These are phyloP conservation scores for Micractinium conductrix DNA, from an alignment of 139 green algal species.

Conservation along the genomic window DNA sequence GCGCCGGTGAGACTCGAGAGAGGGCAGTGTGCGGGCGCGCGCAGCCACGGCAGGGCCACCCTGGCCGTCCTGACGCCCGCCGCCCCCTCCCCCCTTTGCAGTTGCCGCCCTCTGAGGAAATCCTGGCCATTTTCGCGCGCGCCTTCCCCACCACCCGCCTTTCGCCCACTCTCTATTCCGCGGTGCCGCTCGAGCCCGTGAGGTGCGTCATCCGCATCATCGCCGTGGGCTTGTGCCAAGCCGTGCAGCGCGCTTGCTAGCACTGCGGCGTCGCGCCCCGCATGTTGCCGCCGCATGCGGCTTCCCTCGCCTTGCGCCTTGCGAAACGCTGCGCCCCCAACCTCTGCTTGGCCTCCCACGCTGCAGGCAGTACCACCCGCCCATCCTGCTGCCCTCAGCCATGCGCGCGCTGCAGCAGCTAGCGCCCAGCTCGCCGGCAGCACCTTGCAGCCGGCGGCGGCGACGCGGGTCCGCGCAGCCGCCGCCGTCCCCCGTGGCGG, in stretches of 20 bases:
- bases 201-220: too few relatives aligned
- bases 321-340: too few relatives aligned
- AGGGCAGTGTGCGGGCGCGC: too few relatives aligned
- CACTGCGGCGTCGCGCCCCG: too few relatives aligned
- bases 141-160: background rate
- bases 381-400: slow-evolving; percentile 6
- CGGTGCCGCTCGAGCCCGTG: background rate
- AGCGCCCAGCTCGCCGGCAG: too few relatives aligned
- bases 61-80: background rate
- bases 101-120: slow-evolving; percentile 5
- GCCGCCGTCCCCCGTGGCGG: background rate
- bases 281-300: too few relatives aligned
- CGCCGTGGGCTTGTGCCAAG: too few relatives aligned
- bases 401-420: slow-evolving; percentile 7
- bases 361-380: slow-evolving; percentile 11
- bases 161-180: background rate
- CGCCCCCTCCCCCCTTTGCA: background rate
- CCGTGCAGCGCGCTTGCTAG: too few relatives aligned
- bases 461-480: background rate
- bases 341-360: background rate
- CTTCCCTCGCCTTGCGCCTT: too few relatives aligned
- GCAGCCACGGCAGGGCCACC: too few relatives aligned
- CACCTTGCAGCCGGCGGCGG: background rate
- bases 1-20: too few relatives aligned
- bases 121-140: slow-evolving; percentile 1